Evolutionary conservation across 495 filamentous ascomycete genomes (phyloP), one percentile per base, ranked within the genome.

Genomic region (Aspergillus baeticus): DNA sequence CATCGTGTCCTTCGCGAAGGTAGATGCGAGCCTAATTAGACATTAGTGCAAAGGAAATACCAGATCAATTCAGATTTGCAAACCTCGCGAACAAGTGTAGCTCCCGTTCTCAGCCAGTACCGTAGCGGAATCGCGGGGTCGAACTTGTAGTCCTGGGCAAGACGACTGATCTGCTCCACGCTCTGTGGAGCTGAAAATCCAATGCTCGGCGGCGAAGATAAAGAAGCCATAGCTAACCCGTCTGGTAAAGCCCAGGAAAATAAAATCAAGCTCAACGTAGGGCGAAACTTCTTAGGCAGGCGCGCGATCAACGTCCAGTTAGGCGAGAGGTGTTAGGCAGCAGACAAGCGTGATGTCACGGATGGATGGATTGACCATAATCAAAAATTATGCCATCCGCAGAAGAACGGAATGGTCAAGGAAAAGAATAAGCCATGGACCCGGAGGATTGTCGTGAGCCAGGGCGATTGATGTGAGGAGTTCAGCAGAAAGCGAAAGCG

Each of bases 31-130:
- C 87, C 86, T 91, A 42, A 5, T 13, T 7, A 29, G n/a, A 17
- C 17, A 43, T 54, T 39, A 26, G 34, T 14, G 21, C 14, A 29
- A 0, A 6, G 29, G 15, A 46, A 17, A 15, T 20, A 14, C 37
- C 3, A 13, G 2, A 38, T 15, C 1, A 4, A 41, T 0, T 10
- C 18, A 21, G n/a, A 14, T 15, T 14, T 34, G 63, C 74, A 51
- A 55, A 93, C 92, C 84, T 98, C 88, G 66, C 88, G 87, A 49
- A 88, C 72, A 37, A 96, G 69, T 13, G 87, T 86, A 35, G 88
- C 81, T 10, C 90, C 88, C 3, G 91, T 89, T 21, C 91, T 82
- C 31, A 92, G 72, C 92, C 92, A 98, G 61, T 86, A 86, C 62
- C 84, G 84, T 31, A 96, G 75, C 8, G 84, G 80, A 47, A 96